Evolutionary conservation across 1,284 basidiomycete species (phyloP), one percentile per base, ranked within the genome.

Genomic region (Ustilago sp.): DNA sequence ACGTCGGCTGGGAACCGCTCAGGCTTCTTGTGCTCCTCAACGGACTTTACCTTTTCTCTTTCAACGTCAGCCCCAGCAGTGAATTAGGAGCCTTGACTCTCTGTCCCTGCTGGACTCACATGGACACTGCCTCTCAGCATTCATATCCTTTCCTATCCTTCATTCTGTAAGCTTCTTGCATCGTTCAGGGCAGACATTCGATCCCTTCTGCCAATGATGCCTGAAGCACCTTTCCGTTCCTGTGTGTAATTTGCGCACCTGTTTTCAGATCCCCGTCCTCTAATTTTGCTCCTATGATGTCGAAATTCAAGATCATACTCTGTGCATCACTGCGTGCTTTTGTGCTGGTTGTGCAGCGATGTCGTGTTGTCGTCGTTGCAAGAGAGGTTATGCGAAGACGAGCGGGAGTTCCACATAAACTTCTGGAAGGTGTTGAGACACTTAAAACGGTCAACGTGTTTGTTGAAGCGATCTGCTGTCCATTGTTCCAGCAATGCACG

Each of bases 221-320:
- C 23, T 8, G 32, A 28, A 50, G 53, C 28, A 11, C 13, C 41
- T 23, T 36, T 28, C 31, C 54, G 19, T 52, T 36, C 64, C 31
- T 68, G 59, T 68, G 62, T 51, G 47, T 68, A 68, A 43, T 57
- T 54, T 55, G 9, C 61, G 52, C 36, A 53, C 7, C 19, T 60
- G 32, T 19, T n/a, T 34, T 28, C 32, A 12, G 45, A 43, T 35
- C 8, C 23, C 19, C 32, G 32, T 15, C 45, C 13, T 23, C 19
- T 36, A 28, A 31, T 48, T 31, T 59, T 45, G 31, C 13, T 48
- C 32, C 12, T 54, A 5, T 54, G 50, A 34, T 51, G 51, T 48
- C 36, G 53, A 55, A 56, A 56, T 63, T 39, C 43, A 39, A 62
- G 31, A 11, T 34, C 36, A 35, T 53, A 36, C 51, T 53, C 17